Percentiles rank a stretch among this genome's conserved stretches.
phyloP scores from a whole-genome alignment of 345 rosid genomes.

The Barbarea vulgaris region DNA sequence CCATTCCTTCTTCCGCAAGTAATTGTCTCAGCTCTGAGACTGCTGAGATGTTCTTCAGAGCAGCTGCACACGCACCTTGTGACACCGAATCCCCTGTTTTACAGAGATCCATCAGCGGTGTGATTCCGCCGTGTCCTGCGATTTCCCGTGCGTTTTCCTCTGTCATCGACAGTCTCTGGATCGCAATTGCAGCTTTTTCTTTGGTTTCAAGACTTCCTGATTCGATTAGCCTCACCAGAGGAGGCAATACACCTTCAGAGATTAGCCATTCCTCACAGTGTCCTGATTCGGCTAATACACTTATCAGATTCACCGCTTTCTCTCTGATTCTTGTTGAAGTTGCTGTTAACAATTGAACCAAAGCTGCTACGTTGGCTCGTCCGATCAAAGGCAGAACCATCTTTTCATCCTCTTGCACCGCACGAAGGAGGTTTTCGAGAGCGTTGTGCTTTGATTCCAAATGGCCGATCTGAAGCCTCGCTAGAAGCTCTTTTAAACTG shows the following conservation, averaged over 20 bases:
- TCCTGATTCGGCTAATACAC: slow-evolving; percentile 82
- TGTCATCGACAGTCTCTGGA: slow-evolving; percentile 74
- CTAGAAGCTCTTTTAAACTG: slow-evolving; percentile 67
- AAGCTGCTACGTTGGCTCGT: slow-evolving; percentile 71
- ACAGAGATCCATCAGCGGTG: slow-evolving; percentile 69
- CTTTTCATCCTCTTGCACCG: slow-evolving; percentile 86
- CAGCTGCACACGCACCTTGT: slow-evolving; percentile 85
- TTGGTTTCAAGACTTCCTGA: slow-evolving; percentile 73
- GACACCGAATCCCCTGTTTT: slow-evolving; percentile 72
- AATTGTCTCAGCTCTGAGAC: slow-evolving; percentile 68
- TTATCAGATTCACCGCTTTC: slow-evolving; percentile 66
- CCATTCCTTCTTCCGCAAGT: slow-evolving; percentile 81
- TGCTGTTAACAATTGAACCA: slow-evolving; percentile 75
- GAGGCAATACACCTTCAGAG: slow-evolving; percentile 81
- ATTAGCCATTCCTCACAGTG: slow-evolving; percentile 81
- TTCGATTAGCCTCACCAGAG: slow-evolving; percentile 82
- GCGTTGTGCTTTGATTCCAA: slow-evolving; percentile 90
- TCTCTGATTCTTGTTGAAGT: slow-evolving; percentile 80
- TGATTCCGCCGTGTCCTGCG: slow-evolving; percentile 83
- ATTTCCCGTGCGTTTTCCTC: slow-evolving; percentile 76
- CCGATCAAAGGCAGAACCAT: slow-evolving; percentile 61
- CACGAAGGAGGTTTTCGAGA: slow-evolving; percentile 63
- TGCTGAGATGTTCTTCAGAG: slow-evolving; percentile 78
- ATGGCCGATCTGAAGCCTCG: slow-evolving; percentile 94
- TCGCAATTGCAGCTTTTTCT: slow-evolving; percentile 80